Conservation (phyloP, 495 filamentous ascomycete species). For the Hypomontagnella monticulosa region DNA sequence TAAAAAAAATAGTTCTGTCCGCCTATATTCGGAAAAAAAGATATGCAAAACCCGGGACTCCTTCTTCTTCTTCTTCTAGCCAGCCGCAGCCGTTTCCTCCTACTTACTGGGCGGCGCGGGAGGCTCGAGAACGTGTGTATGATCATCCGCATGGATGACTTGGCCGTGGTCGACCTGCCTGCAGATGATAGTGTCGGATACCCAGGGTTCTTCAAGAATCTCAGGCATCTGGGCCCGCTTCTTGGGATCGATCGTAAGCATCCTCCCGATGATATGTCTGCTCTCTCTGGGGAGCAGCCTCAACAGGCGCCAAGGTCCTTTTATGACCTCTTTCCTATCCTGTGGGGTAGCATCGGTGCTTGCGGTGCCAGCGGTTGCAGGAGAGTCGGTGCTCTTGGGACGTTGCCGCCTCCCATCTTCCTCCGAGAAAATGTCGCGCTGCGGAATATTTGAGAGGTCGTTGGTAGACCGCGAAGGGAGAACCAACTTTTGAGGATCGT, state of each 20-base stretch:
- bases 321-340: slow-evolving; percentile 80
- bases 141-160: slow-evolving; percentile 59
- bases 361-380: slow-evolving; percentile 32
- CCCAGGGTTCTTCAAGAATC: slow-evolving; percentile 90
- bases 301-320: slow-evolving; percentile 93
- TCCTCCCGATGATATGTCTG: slow-evolving; percentile 86
- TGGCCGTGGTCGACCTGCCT: slow-evolving; percentile 55
- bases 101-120: slow-evolving; percentile 50
- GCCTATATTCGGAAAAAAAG: too few species aligned
- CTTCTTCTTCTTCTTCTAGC: slow-evolving; percentile 19
- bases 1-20: too few species aligned
- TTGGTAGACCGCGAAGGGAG: slow-evolving; percentile 51
- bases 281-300: slow-evolving; percentile 90
- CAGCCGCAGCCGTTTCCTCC: slow-evolving; percentile 16
- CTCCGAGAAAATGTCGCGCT: slow-evolving; percentile 51
- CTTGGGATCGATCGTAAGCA: slow-evolving; percentile 90
- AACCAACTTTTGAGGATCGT: slow-evolving; percentile 58
- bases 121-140: slow-evolving; percentile 64
- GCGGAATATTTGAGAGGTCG: slow-evolving; percentile 48
- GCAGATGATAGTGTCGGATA: slow-evolving; percentile 72
- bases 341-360: slow-evolving; percentile 31
- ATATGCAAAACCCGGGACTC: not conserved
- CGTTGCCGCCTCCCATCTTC: slow-evolving; percentile 35
- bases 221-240: slow-evolving; percentile 85
- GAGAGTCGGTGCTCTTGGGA: slow-evolving; percentile 22